Conservation (phyloP, 768 basidiomycete species). For the Termitomyces sp. region DNA sequence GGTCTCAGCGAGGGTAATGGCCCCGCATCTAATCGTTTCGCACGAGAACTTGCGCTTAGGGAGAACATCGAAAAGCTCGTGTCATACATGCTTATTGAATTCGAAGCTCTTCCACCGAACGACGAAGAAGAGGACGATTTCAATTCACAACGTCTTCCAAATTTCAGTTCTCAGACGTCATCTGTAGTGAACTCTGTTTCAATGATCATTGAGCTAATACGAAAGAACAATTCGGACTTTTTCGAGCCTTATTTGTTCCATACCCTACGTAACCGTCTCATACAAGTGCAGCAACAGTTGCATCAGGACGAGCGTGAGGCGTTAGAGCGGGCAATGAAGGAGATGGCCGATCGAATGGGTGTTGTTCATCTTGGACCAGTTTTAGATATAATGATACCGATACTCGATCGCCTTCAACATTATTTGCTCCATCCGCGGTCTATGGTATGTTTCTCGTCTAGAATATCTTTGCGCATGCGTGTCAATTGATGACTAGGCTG, state of each 20-base stretch:
- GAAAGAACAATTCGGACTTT: constrained; percentile 98
- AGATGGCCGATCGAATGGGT: constrained; percentile 81
- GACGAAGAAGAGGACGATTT: constrained; percentile 19
- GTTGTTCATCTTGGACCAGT: constrained; percentile 89
- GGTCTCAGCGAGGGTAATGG: constrained; percentile 70
- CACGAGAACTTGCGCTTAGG: constrained; percentile 78
- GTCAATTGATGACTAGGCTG: constrained; percentile 42
- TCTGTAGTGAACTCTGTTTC: constrained; percentile 85
- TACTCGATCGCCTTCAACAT: constrained; percentile 64
- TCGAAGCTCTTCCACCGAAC: constrained; percentile 28
- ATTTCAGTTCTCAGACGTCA: constrained; percentile 59
- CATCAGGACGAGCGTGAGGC: constrained; percentile 62
- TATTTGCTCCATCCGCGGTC: constrained; percentile 74
- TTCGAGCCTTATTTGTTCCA: constrained; percentile 98
- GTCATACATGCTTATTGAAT: constrained; percentile 74
- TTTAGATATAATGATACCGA: constrained; percentile 67
- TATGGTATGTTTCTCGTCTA: constrained; percentile 45
- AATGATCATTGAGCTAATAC: constrained; percentile 89
- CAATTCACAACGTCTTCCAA: constrained; percentile 24
- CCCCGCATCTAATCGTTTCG: constrained; percentile 80
- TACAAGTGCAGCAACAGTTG: constrained; percentile 78
- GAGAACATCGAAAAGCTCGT: constrained; percentile 69
- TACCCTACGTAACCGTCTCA: constrained; percentile 85
- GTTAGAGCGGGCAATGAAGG: constrained; percentile 68
- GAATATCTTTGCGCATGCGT: constrained; percentile 1